Conservation (phyloP, 768 basidiomycete genomes). For the Rickenella mellea region DNA sequence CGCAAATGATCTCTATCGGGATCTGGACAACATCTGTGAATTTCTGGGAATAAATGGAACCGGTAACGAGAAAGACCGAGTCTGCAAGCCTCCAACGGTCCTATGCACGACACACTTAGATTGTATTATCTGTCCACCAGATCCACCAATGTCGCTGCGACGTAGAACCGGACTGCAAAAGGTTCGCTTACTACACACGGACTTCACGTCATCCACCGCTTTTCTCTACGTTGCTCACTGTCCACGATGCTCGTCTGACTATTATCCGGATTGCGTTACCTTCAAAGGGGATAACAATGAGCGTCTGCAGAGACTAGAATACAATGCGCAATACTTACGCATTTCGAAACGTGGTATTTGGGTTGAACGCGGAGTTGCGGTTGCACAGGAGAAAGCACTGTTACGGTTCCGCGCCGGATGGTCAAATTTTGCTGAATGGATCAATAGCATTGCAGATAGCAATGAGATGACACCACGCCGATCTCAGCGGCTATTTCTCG, state of each 20-base stretch:
- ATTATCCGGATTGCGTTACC: slow-evolving; percentile 14
- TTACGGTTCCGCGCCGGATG: slow-evolving; percentile 18
- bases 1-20: no score
- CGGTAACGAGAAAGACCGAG: no score
- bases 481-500: slow-evolving; percentile 18
- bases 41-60: no score
- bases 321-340: slow-evolving; percentile 13
- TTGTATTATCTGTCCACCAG: no score
- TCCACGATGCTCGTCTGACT: slow-evolving; percentile 14
- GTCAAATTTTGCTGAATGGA: slow-evolving; percentile 19
- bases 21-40: slow-evolving; percentile 5
- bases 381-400: slow-evolving; percentile 16
- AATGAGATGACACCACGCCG: slow-evolving; percentile 13
- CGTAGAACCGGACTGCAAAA: no score
- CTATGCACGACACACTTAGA: no score
- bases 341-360: slow-evolving; percentile 19
- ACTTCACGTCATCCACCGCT: no score
- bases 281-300: neutral
- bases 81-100: no score
- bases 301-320: slow-evolving; percentile 8
- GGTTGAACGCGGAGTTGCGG: slow-evolving; percentile 15
- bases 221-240: no score
- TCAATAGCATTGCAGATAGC: slow-evolving; percentile 10
- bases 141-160: no score
- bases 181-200: no score